Evolutionary conservation across 140 eudicot genomes (phyloP).

Genomic region (Erigeron philadelphicus): DNA sequence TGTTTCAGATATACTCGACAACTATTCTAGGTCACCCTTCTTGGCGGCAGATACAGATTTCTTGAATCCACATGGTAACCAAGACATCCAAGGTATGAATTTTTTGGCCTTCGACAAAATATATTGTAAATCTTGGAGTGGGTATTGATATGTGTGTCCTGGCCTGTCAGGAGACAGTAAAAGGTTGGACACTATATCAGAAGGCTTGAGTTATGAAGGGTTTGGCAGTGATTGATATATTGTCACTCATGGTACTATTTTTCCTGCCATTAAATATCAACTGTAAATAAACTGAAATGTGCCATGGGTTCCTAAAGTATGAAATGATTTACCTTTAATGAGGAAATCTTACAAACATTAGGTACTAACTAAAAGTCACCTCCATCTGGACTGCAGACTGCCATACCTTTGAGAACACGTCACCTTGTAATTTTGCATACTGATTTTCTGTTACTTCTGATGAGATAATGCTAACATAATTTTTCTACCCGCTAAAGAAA

Average conservation of each 20-base stretch:
- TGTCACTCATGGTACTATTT: constrained; percentile 29
- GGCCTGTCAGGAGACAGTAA: constrained; percentile 42
- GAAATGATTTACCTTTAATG: not conserved
- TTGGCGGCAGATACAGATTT: constrained; percentile 52
- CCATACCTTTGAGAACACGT: too few species aligned
- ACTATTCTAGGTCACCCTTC: constrained; percentile 62
- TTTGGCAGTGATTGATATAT: constrained; percentile 52
- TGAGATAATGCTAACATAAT: too few species aligned
- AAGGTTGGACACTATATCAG: constrained; percentile 63
- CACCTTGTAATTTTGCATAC: too few species aligned
- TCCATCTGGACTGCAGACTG: not conserved
- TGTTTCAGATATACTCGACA: constrained; percentile 56
- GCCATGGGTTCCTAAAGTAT: constrained; percentile 15
- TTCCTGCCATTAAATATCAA: constrained; percentile 20
- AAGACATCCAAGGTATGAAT: constrained; percentile 49
- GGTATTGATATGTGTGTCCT: constrained; percentile 28
- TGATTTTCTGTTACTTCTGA: too few species aligned
- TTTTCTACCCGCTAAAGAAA: too few species aligned
- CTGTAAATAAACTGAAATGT: constrained; percentile 9
- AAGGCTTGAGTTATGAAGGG: constrained; percentile 60
- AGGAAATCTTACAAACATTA: not conserved
- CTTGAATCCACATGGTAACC: constrained; percentile 45
- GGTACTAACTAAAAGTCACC: not conserved
- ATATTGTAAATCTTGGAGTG: not conserved
- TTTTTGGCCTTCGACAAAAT: not conserved